Evolutionary conservation across 2,329 filamentous ascomycete species (phyloP), one percentile per base, ranked within the genome.

Genomic region (Kalmusia sp.): DNA sequence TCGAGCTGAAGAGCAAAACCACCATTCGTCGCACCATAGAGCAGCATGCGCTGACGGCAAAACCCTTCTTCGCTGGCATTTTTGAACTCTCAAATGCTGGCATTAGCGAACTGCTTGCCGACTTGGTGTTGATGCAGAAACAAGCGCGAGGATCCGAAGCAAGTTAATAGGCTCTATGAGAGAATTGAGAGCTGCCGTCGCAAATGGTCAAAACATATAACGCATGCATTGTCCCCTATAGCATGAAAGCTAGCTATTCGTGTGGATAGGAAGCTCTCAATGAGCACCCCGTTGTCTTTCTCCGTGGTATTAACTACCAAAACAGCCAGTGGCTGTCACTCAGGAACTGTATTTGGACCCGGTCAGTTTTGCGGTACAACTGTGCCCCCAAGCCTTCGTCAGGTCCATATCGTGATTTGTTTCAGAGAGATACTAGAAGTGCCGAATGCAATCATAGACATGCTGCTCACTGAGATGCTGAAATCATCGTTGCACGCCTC

Each of bases 131-230:
- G 34, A 47, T 55, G 41, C 49, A 47, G 30, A 30, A 15, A 48
- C 24, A 52, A 52, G 28, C 24, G 41, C 27, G 52, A 52, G 34
- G 41, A 55, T 37, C 27, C 39, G 25, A 44, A 51, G 22, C 15
- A 25, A 40, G 40, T 54, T 24, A 19, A 51, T 37, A 46, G 17
- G 28, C 38, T 54, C n/a, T 54, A 54, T 51, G 52, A 54, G 39
- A 54, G 52, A 51, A 54, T 54, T 35, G 14, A 50, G 38, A 51
- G 15, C 31, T 27, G 24, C 24, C 40, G 46, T 46, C 50, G 50
- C 24, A 31, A 43, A 30, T 17, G 15, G 3, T 33, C 40, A 28
- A 31, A 41, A 28, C 6, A n/a, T 8, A 52, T 45, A 37, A 45
- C 7, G 49, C 24, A 46, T 39, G 41, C 46, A 9, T 39, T 22